Conservation (phyloP, 2,329 filamentous ascomycete genomes). For the Stachybotrys elegans region DNA sequence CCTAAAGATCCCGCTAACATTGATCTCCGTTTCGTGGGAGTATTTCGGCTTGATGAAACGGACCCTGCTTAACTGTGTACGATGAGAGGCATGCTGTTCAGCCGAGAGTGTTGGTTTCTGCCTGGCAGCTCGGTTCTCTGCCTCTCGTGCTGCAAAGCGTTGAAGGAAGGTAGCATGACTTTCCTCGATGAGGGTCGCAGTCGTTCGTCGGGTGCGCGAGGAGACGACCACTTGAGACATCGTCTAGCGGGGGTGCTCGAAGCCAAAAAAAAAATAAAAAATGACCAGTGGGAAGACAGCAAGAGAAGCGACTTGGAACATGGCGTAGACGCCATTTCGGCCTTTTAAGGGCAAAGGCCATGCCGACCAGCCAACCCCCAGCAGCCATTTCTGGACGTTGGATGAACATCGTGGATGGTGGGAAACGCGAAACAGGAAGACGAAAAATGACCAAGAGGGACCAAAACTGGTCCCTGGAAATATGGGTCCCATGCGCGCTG, state of each 20-base stretch:
- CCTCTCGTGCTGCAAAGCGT: constrained; percentile 5
- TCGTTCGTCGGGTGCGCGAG: no score
- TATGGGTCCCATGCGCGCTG: not conserved
- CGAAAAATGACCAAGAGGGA: not conserved
- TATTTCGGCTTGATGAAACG: constrained; percentile 15
- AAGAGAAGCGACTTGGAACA: not conserved
- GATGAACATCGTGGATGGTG: not conserved
- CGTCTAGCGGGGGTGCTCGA: no score
- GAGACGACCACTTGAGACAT: no score
- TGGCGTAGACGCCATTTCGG: not conserved
- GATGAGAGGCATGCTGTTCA: constrained; percentile 13
- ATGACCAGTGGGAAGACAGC: not conserved
- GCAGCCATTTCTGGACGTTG: not conserved
- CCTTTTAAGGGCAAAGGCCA: not conserved
- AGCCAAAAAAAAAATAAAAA: not conserved
- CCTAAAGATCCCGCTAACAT: constrained; percentile 13
- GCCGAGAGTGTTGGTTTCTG: constrained; percentile 11
- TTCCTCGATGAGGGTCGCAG: constrained; percentile 4
- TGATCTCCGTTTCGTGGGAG: constrained; percentile 14
- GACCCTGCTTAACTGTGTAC: constrained; percentile 11
- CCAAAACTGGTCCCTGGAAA: not conserved
- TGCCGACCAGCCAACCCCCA: not conserved
- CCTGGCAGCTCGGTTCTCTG: constrained; percentile 7
- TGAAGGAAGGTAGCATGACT: constrained; percentile 9
- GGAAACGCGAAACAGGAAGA: not conserved